Evolutionary conservation across 768 basidiomycete genomes (phyloP).

Genomic region (Hygrocybe coccinea): DNA sequence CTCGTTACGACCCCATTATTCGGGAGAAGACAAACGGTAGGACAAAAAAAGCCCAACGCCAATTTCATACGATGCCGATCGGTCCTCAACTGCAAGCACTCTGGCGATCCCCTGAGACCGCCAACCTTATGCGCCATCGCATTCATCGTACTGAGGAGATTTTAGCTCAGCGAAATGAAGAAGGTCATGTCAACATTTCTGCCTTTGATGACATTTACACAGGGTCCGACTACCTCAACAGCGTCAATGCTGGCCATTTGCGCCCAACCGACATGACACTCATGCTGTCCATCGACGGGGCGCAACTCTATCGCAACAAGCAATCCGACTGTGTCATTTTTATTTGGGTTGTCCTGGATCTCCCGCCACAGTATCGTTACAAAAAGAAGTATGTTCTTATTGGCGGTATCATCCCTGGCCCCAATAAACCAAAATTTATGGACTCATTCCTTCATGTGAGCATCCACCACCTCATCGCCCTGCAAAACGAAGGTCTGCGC

Average conservation of each 20-base stretch:
- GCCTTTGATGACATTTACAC: slow-evolving; percentile 29
- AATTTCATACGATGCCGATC: slow-evolving; percentile 33
- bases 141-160: slow-evolving; percentile 18
- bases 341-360: slow-evolving; percentile 36
- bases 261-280: slow-evolving; percentile 27
- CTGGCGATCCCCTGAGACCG: slow-evolving; percentile 17
- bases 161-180: slow-evolving; percentile 7
- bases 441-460: too few species aligned
- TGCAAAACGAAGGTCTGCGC: too few species aligned
- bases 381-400: slow-evolving; percentile 31
- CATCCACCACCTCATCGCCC: too few species aligned
- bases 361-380: slow-evolving; percentile 27
- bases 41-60: too few species aligned
- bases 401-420: slow-evolving; percentile 33
- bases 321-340: slow-evolving; percentile 30
- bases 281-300: slow-evolving; percentile 36
- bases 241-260: slow-evolving; percentile 19
- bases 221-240: slow-evolving; percentile 28
- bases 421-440: too few species aligned
- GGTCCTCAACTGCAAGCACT: slow-evolving; percentile 41
- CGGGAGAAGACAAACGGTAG: too few species aligned
- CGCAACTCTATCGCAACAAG: slow-evolving; percentile 38
- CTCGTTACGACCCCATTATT: too few species aligned
- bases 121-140: slow-evolving; percentile 28
- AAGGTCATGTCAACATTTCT: background rate